phyloP scores from a whole-genome alignment of 2,329 filamentous ascomycete genomes.

The Neurospora sp. region DNA sequence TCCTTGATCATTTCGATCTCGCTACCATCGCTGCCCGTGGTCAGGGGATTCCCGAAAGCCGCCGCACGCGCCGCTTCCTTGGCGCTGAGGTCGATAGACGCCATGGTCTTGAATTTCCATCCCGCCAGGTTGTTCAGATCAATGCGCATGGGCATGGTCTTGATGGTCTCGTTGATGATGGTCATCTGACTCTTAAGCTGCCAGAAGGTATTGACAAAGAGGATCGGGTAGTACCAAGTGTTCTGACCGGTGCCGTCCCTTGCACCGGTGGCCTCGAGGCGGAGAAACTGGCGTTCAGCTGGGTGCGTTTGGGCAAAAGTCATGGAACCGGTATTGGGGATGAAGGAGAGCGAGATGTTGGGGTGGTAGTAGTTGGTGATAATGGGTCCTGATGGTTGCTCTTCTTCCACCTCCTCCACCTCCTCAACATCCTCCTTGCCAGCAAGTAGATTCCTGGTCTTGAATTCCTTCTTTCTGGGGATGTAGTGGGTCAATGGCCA shows the following conservation, averaged over 20 bases:
- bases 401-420: constrained; percentile 38
- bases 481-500: constrained; percentile 84
- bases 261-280: constrained; percentile 68
- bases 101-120: constrained; percentile 85
- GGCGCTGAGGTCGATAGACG: constrained; percentile 76
- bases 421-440: constrained; percentile 39
- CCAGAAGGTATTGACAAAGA: constrained; percentile 97
- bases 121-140: constrained; percentile 70
- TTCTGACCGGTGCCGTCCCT: constrained; percentile 79
- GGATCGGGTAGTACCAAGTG: constrained; percentile 83
- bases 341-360: constrained; percentile 81
- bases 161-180: constrained; percentile 81
- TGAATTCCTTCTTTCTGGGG: constrained; percentile 78
- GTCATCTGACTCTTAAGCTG: constrained; percentile 88
- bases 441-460: constrained; percentile 79
- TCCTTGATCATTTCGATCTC: constrained; percentile 98
- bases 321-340: constrained; percentile 68
- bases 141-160: constrained; percentile 70
- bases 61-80: constrained; percentile 74
- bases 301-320: constrained; percentile 59
- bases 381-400: constrained; percentile 51
- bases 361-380: constrained; percentile 88
- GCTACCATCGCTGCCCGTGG: constrained; percentile 75
- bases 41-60: constrained; percentile 59
- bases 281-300: constrained; percentile 66